Evolutionary conservation across 2,329 filamentous ascomycete species (phyloP).

Genomic region (Aspergillus brasiliensis): DNA sequence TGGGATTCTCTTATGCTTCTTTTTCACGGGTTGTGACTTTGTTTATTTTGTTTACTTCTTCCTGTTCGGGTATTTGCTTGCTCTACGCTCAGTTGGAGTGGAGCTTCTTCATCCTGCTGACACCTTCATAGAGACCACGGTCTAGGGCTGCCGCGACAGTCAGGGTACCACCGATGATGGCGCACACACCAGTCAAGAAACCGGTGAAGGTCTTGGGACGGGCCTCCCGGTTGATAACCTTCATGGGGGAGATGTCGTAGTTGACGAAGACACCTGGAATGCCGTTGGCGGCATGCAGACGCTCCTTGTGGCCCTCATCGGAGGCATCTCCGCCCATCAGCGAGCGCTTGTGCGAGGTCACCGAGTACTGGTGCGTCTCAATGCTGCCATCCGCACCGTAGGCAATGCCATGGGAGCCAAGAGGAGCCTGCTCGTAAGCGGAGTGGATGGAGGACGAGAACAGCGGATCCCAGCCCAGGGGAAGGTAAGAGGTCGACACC

Average conservation of each 20-base stretch:
- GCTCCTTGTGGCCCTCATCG: constrained; percentile 87
- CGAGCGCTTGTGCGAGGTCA: constrained; percentile 93
- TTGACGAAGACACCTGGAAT: constrained; percentile 99
- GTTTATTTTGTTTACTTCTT: neutral
- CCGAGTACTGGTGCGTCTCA: constrained; percentile 97
- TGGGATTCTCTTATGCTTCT: neutral
- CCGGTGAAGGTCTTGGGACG: constrained; percentile 85
- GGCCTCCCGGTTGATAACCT: constrained; percentile 95
- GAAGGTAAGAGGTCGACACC: constrained; percentile 91
- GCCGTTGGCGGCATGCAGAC: constrained; percentile 83
- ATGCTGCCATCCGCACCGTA: constrained; percentile 73
- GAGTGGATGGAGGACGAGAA: constrained; percentile 42
- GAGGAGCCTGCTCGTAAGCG: constrained; percentile 56
- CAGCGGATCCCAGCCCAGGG: constrained; percentile 80
- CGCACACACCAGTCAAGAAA: constrained; percentile 92
- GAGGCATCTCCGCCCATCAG: constrained; percentile 80
- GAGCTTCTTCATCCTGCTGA: constrained; percentile 82
- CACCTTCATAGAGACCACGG: constrained; percentile 86
- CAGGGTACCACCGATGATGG: constrained; percentile 89
- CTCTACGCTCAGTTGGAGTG: constrained; percentile 56
- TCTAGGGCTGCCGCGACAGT: constrained; percentile 95
- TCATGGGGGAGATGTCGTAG: constrained; percentile 99
- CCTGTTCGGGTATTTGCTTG: neutral
- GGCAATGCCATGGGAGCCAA: constrained; percentile 70
- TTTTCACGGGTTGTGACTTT: neutral